A percentile compares a stretch with the other conserved stretches of the same genome.
Conservation (phyloP, 1,284 basidiomycete species). For the Cryptococcus floricola region DNA sequence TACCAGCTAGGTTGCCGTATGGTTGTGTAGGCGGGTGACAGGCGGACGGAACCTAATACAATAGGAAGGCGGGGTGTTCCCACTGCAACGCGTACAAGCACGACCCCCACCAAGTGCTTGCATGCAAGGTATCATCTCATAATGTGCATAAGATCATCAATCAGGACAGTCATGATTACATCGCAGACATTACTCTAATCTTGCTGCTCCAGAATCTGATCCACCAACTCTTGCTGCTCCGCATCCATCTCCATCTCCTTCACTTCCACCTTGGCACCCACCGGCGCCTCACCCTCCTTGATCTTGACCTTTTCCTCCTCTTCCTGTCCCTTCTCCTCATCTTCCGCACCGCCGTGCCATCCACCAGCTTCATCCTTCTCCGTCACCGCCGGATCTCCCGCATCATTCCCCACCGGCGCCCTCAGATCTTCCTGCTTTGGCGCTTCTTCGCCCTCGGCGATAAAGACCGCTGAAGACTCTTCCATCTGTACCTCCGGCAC, state of each 20-base stretch:
- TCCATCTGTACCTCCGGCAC: conserved; percentile 41
- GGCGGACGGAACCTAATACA: too few species aligned
- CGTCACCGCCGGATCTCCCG: conserved; percentile 44
- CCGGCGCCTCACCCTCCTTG: conserved; percentile 15
- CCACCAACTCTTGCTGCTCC: conserved; percentile 34
- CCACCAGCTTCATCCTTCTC: conserved; percentile 41
- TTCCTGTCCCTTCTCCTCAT: conserved; percentile 20
- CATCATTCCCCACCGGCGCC: conserved; percentile 47
- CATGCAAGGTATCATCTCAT: too few species aligned
- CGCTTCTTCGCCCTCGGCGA: conserved; percentile 11
- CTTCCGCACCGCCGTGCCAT: conserved; percentile 50
- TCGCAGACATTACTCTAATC: conserved; percentile 4
- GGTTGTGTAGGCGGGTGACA: too few species aligned
- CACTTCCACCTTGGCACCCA: conserved; percentile 21
- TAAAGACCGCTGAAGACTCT: conserved; percentile 28
- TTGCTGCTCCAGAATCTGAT: conserved; percentile 32
- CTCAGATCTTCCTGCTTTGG: conserved; percentile 36
- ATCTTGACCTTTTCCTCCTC: conserved; percentile 7
- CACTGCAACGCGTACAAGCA: too few species aligned
- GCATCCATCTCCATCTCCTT: conserved; percentile 39
- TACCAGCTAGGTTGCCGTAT: too few species aligned
- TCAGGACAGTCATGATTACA: too few species aligned
- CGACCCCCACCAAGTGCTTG: too few species aligned
- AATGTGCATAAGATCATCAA: too few species aligned
- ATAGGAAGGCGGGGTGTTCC: too few species aligned